Base-by-base conservation (phyloP, 2,329 filamentous ascomycete species). In the Beauveria rudraprayagi region DNA sequence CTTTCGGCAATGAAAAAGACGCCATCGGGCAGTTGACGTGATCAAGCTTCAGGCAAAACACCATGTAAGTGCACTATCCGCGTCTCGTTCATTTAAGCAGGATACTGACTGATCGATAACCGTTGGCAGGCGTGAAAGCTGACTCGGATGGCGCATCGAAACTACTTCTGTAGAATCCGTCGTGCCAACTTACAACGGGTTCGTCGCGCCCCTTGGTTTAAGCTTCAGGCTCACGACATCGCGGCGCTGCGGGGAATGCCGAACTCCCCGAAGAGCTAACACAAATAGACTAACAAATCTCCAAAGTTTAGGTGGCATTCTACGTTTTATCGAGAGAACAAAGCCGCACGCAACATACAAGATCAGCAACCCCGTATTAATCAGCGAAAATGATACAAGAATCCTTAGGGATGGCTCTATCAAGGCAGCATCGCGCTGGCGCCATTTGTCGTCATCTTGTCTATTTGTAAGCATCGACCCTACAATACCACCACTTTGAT, bases 401-500 rank as follows among this genome's bases (percentile, higher is more conserved):
- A 44, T 9, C n/a, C 41, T 40, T 11, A 9, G 14, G 17, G 19
- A 60, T 54, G 48, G 50, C 40, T 60, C 48, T 30, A 60, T 53
- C 19, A 34, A 16, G 30, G 22, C 2, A 34, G 7, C 26, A 24
- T 5, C 14, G 19, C 41, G 16, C 37, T 60, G 48, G 48, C 50
- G 57, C 57, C 24, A 60, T 60, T 40, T 53, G 57, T 60, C 40
- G 57, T 60, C 48, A 60, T 60, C 11, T 19, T n/a, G 5, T 10
- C 22, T 50, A 60, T 60, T 60, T 60, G 57, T 60, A 60, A 60
- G 50, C 57, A 60, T 19, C 43, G 5, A 22, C 22, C 22, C 6
- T 24, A n/a, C 16, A 11, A 3, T 16, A 7, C 3, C 56, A 7
- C 3, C 56, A 11, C 37, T 5, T 19, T 3, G 22, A n/a, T 51